Conservation (phyloP, 495 filamentous ascomycete genomes). For the Margaritispora aquatica region DNA sequence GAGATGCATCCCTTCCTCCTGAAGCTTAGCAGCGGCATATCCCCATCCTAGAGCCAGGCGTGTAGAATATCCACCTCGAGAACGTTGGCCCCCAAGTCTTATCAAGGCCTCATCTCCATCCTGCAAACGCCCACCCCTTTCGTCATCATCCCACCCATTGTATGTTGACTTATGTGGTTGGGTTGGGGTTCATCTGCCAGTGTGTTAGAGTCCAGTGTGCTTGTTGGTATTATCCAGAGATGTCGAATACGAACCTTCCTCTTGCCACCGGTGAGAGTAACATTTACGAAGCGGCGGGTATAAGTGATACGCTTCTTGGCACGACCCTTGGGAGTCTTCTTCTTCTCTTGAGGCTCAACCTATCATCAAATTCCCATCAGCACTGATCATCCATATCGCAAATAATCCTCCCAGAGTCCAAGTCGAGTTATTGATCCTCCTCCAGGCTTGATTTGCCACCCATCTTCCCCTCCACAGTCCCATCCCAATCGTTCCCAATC, state of each 20-base stretch:
- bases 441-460: background rate
- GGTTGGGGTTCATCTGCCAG: conserved; percentile 57
- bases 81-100: conserved; percentile 19
- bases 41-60: conserved; percentile 19
- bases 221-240: background rate
- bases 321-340: conserved; percentile 93
- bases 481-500: background rate
- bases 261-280: conserved; percentile 98
- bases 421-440: background rate
- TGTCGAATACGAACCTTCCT: conserved; percentile 71
- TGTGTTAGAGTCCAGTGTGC: conserved; percentile 1
- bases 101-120: conserved; percentile 18
- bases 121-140: conserved; percentile 12
- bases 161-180: conserved; percentile 36
- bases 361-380: conserved; percentile 28
- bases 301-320: conserved; percentile 97
- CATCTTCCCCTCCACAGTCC: background rate
- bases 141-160: conserved; percentile 4
- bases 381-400: conserved; percentile 3
- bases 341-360: conserved; percentile 89
- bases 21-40: conserved; percentile 11
- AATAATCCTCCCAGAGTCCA: background rate
- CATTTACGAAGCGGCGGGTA: conserved; percentile 98
- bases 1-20: conserved; percentile 26
- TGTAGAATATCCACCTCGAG: conserved; percentile 10